These are phyloP conservation scores for Chlamydomonas sp. DNA, from an alignment of 139 green algal genomes.

Conservation along the genomic window DNA sequence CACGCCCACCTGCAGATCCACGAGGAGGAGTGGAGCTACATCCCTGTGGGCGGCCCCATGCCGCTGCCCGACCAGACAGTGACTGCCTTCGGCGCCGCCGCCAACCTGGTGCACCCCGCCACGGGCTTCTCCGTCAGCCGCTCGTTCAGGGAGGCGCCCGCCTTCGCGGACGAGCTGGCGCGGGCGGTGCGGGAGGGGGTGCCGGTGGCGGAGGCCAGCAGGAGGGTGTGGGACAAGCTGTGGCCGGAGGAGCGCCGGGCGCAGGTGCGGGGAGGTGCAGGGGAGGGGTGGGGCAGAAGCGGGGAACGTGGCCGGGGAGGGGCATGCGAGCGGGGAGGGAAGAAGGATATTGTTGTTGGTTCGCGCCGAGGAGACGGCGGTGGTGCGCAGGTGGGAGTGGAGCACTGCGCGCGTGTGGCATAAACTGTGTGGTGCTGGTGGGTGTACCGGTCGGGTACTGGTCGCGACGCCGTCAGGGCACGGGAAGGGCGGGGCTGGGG, in stretches of 20 bases:
- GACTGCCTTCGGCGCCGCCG: slow-evolving; percentile 89
- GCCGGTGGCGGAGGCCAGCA: slow-evolving; percentile 39
- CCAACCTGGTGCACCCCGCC: slow-evolving; percentile 89
- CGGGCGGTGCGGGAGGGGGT: slow-evolving; percentile 26
- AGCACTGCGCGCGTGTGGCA: no score
- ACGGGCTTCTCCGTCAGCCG: slow-evolving; percentile 69
- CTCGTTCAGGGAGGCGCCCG: slow-evolving; percentile 71
- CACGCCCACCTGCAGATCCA: slow-evolving; percentile 61
- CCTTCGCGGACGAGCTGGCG: slow-evolving; percentile 61
- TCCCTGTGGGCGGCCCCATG: slow-evolving; percentile 90
- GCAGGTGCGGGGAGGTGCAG: slow-evolving; percentile 58
- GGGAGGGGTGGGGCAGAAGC: background rate
- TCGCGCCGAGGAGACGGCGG: no score
- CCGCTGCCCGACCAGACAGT: slow-evolving; percentile 65
- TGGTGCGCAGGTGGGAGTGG: no score
- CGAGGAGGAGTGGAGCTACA: slow-evolving; percentile 96
- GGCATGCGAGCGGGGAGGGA: background rate
- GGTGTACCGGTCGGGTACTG: no score
- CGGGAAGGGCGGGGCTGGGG: no score
- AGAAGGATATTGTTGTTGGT: no score
- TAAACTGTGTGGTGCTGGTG: no score
- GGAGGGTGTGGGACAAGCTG: slow-evolving; percentile 81
- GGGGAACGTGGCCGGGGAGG: background rate
- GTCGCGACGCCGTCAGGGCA: no score
- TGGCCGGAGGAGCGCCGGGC: slow-evolving; percentile 87